Percentiles rank a stretch among this genome's conserved stretches.
Evolutionary conservation across 2,329 filamentous ascomycete species (phyloP).

Genomic region (Xylaria sp.): DNA sequence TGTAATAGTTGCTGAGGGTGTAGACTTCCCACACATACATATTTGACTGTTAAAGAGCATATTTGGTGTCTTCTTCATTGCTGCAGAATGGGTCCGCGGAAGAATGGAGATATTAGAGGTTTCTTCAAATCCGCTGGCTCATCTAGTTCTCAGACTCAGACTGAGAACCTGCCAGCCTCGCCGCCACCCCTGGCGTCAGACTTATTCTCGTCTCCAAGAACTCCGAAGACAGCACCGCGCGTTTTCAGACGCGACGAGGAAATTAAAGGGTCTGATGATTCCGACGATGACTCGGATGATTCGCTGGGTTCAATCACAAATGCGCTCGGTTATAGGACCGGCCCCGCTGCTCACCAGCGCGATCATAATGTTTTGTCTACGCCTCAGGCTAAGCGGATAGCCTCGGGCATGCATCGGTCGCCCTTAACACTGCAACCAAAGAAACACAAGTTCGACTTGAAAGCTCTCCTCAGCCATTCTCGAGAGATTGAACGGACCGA

Average conservation of each 20-base stretch:
- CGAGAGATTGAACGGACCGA: constrained; percentile 69
- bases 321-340: constrained; percentile 52
- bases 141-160: constrained; percentile 28
- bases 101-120: constrained; percentile 49
- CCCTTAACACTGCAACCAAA: constrained; percentile 60
- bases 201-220: constrained; percentile 46
- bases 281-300: constrained; percentile 71
- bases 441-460: constrained; percentile 73
- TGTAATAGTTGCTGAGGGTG: neutral
- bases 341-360: constrained; percentile 40
- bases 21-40: neutral
- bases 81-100: constrained; percentile 32
- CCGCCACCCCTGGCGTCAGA: constrained; percentile 27
- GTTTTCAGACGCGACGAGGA: constrained; percentile 62
- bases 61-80: neutral
- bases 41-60: constrained; percentile 2
- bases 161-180: constrained; percentile 35
- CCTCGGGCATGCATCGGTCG: constrained; percentile 54
- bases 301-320: constrained; percentile 66
- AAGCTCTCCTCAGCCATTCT: constrained; percentile 69
- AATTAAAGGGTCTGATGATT: constrained; percentile 78
- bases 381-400: constrained; percentile 61
- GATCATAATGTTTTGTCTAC: constrained; percentile 50
- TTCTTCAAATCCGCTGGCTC: constrained; percentile 45
- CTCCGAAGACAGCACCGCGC: constrained; percentile 46